Conservation (phyloP, 1,284 basidiomycete genomes). For the Apiotrichum brassicae region DNA sequence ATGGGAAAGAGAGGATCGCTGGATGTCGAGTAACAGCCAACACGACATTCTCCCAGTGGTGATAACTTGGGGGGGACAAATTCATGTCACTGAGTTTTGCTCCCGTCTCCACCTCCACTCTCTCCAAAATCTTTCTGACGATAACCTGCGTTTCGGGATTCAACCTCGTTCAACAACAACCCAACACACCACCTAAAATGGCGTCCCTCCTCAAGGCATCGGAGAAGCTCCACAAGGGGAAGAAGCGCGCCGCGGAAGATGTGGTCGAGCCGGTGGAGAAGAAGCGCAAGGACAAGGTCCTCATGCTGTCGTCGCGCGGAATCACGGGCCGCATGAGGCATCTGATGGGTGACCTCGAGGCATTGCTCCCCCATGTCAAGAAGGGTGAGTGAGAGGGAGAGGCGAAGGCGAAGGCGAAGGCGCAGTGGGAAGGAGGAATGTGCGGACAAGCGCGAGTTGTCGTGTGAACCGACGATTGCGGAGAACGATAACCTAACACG, state of each 20-base stretch:
- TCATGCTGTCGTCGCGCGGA: constrained; percentile 88
- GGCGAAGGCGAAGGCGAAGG: neutral
- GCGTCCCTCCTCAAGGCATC: constrained; percentile 18
- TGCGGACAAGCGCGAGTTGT: no score
- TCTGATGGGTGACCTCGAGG: constrained; percentile 90
- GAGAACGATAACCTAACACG: neutral
- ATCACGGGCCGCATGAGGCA: constrained; percentile 96
- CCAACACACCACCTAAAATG: constrained; percentile 14
- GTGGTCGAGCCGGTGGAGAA: constrained; percentile 23
- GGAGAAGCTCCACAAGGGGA: constrained; percentile 14
- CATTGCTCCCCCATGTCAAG: constrained; percentile 88
- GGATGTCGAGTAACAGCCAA: no score
- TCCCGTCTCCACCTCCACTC: no score
- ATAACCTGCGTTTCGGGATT: no score
- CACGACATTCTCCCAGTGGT: no score
- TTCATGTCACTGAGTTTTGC: no score
- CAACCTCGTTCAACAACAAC: no score
- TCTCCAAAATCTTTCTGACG: no score
- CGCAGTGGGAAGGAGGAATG: no score
- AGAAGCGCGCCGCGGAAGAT: constrained; percentile 17
- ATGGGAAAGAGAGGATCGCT: no score
- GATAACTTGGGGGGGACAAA: no score
- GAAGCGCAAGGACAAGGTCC: constrained; percentile 59
- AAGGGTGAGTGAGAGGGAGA: constrained; percentile 60
- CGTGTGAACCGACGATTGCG: neutral